A percentile compares a stretch with the other conserved stretches of the same genome.
Conservation (phyloP, 495 filamentous ascomycete species). For the Trichoderma asperelloides region DNA sequence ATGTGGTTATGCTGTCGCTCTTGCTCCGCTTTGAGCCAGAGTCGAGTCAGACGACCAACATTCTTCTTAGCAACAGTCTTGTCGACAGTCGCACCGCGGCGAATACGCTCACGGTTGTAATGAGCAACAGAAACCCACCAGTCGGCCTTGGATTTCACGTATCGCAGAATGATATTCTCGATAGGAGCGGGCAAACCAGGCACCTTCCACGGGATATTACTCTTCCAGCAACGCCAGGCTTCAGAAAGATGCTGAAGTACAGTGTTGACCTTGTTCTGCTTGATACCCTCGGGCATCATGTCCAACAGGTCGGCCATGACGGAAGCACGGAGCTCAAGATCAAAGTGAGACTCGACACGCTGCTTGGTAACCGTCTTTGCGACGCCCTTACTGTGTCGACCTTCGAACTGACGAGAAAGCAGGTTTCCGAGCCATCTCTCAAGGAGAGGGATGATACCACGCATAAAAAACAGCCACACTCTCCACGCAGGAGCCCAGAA, state of each 20-base stretch:
- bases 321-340: slow-evolving; percentile 92
- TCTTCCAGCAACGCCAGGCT: slow-evolving; percentile 99
- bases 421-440: slow-evolving; percentile 98
- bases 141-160: slow-evolving; percentile 97
- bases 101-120: slow-evolving; percentile 95
- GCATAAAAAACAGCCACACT: slow-evolving; percentile 99
- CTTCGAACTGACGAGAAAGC: slow-evolving; percentile 95
- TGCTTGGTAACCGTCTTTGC: slow-evolving; percentile 99
- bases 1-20: slow-evolving; percentile 99
- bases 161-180: slow-evolving; percentile 95
- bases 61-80: slow-evolving; percentile 99
- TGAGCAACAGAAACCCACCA: slow-evolving; percentile 99
- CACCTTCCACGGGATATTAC: slow-evolving; percentile 99
- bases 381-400: slow-evolving; percentile 97
- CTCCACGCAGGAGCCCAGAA: slow-evolving; percentile 99
- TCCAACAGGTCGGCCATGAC: slow-evolving; percentile 99
- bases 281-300: slow-evolving; percentile 99
- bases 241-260: slow-evolving; percentile 95
- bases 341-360: slow-evolving; percentile 97
- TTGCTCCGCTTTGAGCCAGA: slow-evolving; percentile 99
- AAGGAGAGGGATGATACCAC: slow-evolving; percentile 92
- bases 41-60: slow-evolving; percentile 80
- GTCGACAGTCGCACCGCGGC: slow-evolving; percentile 91
- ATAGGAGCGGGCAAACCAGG: slow-evolving; percentile 93
- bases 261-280: slow-evolving; percentile 98